Conservation (phyloP, 116 monocot species). For the Papilionanthe hybrid region DNA sequence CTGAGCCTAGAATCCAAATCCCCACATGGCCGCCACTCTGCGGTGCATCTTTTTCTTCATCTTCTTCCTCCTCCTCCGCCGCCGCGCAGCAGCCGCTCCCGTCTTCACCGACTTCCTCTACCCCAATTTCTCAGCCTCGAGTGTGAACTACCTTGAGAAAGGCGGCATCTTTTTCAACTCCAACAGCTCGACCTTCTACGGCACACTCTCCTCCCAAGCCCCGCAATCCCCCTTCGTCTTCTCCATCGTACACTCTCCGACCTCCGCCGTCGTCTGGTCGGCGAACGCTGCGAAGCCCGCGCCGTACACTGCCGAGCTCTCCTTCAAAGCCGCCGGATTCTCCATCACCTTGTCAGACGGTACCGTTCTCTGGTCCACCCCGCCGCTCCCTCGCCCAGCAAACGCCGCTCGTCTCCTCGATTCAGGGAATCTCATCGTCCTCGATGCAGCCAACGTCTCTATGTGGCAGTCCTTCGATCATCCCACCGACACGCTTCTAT, state of each 20-base stretch:
- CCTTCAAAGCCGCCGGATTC: constrained; percentile 40
- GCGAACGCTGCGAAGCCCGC: constrained; percentile 57
- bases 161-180: constrained; percentile 63
- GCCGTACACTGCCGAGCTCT: constrained; percentile 19
- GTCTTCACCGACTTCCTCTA: constrained; percentile 33
- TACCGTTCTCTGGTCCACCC: constrained; percentile 53
- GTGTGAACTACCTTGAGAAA: constrained; percentile 36
- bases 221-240: constrained; percentile 56
- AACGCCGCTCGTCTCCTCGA: constrained; percentile 47
- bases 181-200: constrained; percentile 27
- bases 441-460: constrained; percentile 35
- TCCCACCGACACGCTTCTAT: constrained; percentile 62
- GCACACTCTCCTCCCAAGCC: constrained; percentile 6
- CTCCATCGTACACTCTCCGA: constrained; percentile 36
- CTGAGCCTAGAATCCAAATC: constrained; percentile 2
- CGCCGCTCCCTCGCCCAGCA: constrained; percentile 24
- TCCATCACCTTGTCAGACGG: constrained; percentile 26
- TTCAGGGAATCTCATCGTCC: constrained; percentile 59
- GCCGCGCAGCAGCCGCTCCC: constrained; percentile 2
- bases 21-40: constrained; percentile 7
- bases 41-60: background rate
- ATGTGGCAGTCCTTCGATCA: constrained; percentile 78
- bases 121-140: constrained; percentile 49
- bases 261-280: constrained; percentile 53
- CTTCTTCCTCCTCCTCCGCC: constrained; percentile 16